A percentile compares a stretch with the other conserved stretches of the same genome.
These are phyloP conservation scores for Chrysanthemum makinoi DNA, from an alignment of 129 eudicot genomes.

Conservation along the genomic window DNA sequence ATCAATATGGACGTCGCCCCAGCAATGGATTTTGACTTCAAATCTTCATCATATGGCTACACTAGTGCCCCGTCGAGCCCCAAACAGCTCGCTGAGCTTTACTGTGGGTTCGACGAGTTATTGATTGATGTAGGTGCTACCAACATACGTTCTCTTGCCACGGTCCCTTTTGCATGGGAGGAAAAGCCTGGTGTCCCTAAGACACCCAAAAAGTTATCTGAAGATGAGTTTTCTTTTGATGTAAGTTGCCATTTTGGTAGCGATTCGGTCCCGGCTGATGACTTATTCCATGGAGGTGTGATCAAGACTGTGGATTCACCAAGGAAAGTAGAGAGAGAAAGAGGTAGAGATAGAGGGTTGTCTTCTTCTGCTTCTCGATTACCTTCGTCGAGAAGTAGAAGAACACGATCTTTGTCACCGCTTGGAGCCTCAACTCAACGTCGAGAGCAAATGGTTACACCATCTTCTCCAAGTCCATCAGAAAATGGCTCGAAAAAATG, in stretches of 20 bases:
- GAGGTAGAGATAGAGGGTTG: constrained; percentile 61
- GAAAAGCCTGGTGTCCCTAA: constrained; percentile 46
- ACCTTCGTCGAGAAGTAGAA: constrained; percentile 49
- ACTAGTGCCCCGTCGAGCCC: constrained; percentile 74
- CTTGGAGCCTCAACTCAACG: constrained; percentile 42
- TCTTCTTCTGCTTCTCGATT: constrained; percentile 23
- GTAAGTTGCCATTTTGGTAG: constrained; percentile 34
- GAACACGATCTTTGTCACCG: constrained; percentile 77
- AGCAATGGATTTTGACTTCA: constrained; percentile 49
- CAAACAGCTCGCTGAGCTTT: constrained; percentile 25
- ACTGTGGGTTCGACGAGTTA: constrained; percentile 38
- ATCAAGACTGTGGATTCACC: constrained; percentile 38
- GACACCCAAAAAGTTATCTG: background rate
- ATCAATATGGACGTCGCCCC: constrained; percentile 6
- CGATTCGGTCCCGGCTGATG: constrained; percentile 47
- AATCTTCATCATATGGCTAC: constrained; percentile 36
- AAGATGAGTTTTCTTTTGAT: constrained; percentile 62
- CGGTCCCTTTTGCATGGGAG: constrained; percentile 49
- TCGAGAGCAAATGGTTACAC: background rate
- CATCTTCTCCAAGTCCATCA: constrained; percentile 13
- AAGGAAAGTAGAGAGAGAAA: constrained; percentile 30
- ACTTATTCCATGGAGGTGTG: constrained; percentile 52
- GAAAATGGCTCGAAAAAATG: constrained; percentile 42
- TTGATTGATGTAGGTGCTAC: background rate
- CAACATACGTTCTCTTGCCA: background rate